Evolutionary conservation across 169 alveolate species (phyloP), one percentile per base, ranked within the genome.

Genomic region (Plasmodium malariae): DNA sequence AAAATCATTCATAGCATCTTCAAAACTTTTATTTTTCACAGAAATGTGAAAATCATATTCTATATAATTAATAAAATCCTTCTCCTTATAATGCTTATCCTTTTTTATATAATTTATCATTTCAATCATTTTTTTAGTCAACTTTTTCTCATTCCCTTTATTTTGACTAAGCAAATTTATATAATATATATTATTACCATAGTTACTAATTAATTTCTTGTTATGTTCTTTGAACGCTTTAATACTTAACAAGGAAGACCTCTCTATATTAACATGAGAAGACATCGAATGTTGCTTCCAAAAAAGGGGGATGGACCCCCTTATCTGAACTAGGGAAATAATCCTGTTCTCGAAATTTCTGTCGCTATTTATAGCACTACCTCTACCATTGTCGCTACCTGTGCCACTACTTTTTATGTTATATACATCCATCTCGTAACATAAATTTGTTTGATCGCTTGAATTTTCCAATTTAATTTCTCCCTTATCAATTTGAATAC

Each of bases 221-320:
- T 92, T 67, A 34, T 94, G 96, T 70, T 94, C 94, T 60, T 89
- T 94, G 54, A 94, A 74, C 51, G 93, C 92, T 43, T 94, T 83
- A 24, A 90, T 71, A 21, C 85, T 92, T 51, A 72, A 57, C 34
- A 83, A 60, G n/a, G 91, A 65, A 21, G 91, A 83, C 12, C 91
- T 54, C 45, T 83, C 73, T 19, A 83, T 83, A 28, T 83, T 83
- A 6, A 83, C 86, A 28, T 83, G 91, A 1, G 91, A 83, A 3
- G 91, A 83, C 91, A 83, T 83, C 24, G 91, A 68, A 49, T 95
- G 97, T 90, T 97, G 98, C 12, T 96, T 87, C 99, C 99, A 98
- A 48, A 96, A 83, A 36, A 97, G 76, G 0, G 99, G 99, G 43
- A 98, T 97, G 3, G 99, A 97, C 5, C 99, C 99, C 87, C 99